These are phyloP conservation scores for Eimeria tenella DNA, from an alignment of 169 alveolate genomes.

Conservation along the genomic window DNA sequence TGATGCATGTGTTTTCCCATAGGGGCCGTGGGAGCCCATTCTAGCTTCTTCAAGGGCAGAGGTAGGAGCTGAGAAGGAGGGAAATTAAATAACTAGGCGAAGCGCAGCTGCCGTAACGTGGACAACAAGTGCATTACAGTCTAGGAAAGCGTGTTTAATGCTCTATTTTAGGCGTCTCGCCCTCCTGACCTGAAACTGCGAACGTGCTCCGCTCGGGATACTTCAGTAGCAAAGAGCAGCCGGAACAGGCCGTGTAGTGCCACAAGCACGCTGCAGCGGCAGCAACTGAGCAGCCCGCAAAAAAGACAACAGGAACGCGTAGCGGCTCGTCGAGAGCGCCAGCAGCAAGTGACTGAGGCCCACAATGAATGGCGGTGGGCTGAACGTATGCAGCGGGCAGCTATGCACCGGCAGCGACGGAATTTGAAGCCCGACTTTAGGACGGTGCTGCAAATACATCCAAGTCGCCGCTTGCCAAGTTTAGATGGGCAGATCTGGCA, in stretches of 20 bases:
- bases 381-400: constrained; percentile 39
- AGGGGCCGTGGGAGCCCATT: too few species aligned
- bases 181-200: too few species aligned
- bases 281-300: constrained; percentile 42
- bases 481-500: not conserved
- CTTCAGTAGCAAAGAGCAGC: not conserved
- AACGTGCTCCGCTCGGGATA: not conserved
- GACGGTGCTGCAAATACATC: constrained; percentile 15
- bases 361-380: constrained; percentile 46
- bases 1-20: too few species aligned
- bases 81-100: too few species aligned
- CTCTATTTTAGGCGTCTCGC: too few species aligned
- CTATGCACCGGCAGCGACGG: constrained; percentile 20
- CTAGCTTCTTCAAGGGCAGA: too few species aligned
- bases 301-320: constrained; percentile 45
- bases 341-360: constrained; percentile 46
- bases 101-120: too few species aligned
- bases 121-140: too few species aligned
- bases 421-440: not conserved
- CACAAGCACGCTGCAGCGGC: not conserved
- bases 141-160: too few species aligned
- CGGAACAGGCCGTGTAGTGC: too few species aligned
- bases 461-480: constrained; percentile 9
- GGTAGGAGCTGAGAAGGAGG: too few species aligned
- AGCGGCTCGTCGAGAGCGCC: constrained; percentile 47